These are phyloP conservation scores for Phaeomoniella chlamydospora DNA, from an alignment of 2,329 filamentous ascomycete genomes.

Conservation along the genomic window DNA sequence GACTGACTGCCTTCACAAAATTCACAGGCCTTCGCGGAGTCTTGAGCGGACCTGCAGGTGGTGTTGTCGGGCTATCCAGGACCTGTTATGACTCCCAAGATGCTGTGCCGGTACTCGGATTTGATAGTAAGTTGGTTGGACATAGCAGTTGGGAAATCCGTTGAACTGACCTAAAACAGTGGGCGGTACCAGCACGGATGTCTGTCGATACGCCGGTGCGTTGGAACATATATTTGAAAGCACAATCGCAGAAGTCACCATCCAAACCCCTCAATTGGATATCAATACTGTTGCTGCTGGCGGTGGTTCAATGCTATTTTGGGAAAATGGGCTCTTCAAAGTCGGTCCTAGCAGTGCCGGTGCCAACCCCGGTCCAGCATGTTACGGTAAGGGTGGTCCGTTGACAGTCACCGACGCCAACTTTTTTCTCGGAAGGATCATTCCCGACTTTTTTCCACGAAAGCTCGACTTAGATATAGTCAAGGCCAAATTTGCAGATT, in stretches of 20 bases:
- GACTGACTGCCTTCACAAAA: constrained; percentile 32
- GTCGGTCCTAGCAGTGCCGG: constrained; percentile 82
- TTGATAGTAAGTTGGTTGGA: too few relatives aligned
- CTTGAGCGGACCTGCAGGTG: constrained; percentile 78
- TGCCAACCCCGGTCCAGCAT: constrained; percentile 79
- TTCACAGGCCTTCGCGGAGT: constrained; percentile 81
- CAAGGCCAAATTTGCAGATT: constrained; percentile 23
- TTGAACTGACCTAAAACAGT: too few relatives aligned
- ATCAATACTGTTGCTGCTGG: constrained; percentile 81
- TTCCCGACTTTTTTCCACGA: constrained; percentile 69
- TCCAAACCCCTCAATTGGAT: constrained; percentile 70
- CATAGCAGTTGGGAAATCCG: too few relatives aligned
- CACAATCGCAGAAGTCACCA: constrained; percentile 70
- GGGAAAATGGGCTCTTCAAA: constrained; percentile 72
- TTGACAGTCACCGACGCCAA: constrained; percentile 88
- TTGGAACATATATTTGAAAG: constrained; percentile 84
- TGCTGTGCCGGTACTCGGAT: constrained; percentile 72
- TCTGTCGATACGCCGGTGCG: constrained; percentile 63
- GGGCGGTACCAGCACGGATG: constrained; percentile 76
- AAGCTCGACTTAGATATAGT: constrained; percentile 31
- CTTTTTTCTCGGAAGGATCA: constrained; percentile 57
- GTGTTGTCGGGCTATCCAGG: constrained; percentile 82
- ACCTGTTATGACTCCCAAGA: constrained; percentile 67
- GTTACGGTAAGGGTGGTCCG: constrained; percentile 79
- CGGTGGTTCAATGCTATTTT: constrained; percentile 51